Evolutionary conservation across 352 stramenopile species (phyloP), one percentile per base, ranked within the genome.

Genomic region (Phytophthora syringae): DNA sequence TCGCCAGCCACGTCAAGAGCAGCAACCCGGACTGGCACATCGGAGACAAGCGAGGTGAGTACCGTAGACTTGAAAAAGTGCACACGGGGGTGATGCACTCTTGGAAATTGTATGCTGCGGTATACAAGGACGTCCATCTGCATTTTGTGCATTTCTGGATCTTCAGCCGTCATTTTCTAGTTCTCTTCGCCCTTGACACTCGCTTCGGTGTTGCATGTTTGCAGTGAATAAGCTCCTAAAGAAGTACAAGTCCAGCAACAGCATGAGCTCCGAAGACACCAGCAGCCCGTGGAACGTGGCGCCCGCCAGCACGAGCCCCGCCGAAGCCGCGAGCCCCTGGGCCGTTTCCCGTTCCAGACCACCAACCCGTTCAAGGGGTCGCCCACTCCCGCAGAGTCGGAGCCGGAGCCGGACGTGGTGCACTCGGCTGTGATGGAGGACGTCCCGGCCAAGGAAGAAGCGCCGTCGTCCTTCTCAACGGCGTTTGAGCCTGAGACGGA

Each of bases 191-290:
- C 18, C 13, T 21, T 42, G 25, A 39, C 34, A 20, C 22, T 5
- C 27, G n/a, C 22, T n/a, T 54, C 45, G 20, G 22, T 45, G 24
- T 37, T 75, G 56, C 2, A 78, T 74, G 60, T 69, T 77, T 43
- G 45, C 72, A 87, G 84, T 92, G 54, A 85, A 70, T 57, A 90
- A 92, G 68, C 70, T 91, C 25, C 62, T 89, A 20, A 87, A 90
- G 68, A 90, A 92, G 65, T 79, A 88, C 60, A 84, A 81, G 45
- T 86, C 69, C 47, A 66, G 68, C 42, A 56, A 54, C 60, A 79
- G 52, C 56, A 76, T 82, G 64, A 76, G 56, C 54, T 69, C 69
- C 58, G 64, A 72, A 34, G 60, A 74, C 51, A 56, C 40, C 30
- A 80, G 59, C 39, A 77, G 71, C 49, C 78, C 80, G 20, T 89